Evolutionary conservation across 73 alveolate species (phyloP).

Genomic region (Paramecium tetraurelia): DNA sequence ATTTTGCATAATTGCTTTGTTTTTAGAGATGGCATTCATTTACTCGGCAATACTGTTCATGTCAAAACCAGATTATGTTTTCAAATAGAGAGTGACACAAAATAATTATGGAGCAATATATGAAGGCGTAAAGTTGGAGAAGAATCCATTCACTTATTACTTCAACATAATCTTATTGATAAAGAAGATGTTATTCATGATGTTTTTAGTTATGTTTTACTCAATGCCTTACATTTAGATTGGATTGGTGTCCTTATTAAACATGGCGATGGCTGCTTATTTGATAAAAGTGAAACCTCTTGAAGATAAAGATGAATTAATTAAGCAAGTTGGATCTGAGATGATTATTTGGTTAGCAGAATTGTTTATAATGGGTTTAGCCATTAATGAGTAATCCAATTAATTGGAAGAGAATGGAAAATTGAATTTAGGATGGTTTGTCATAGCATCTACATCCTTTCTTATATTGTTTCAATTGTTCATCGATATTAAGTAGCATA

Average conservation of each 20-base stretch:
- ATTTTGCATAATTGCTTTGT: neutral
- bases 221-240: neutral
- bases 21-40: neutral
- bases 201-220: neutral
- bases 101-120: neutral
- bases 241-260: neutral
- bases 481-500: slow-evolving; percentile 13
- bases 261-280: neutral
- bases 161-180: neutral
- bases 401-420: neutral
- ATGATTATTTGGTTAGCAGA: slow-evolving; percentile 12
- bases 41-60: neutral
- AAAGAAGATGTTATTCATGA: slow-evolving; percentile 31
- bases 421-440: slow-evolving; percentile 8
- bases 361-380: neutral
- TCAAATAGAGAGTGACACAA: neutral
- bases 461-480: neutral
- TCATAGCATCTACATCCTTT: neutral
- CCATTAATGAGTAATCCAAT: neutral
- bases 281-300: neutral
- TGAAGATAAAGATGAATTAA: neutral
- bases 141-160: neutral
- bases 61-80: neutral
- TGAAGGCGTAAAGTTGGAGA: neutral
- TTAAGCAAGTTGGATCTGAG: neutral